Evolutionary conservation across 129 eudicot genomes (phyloP).

Genomic region (Chrysanthemum makinoi): DNA sequence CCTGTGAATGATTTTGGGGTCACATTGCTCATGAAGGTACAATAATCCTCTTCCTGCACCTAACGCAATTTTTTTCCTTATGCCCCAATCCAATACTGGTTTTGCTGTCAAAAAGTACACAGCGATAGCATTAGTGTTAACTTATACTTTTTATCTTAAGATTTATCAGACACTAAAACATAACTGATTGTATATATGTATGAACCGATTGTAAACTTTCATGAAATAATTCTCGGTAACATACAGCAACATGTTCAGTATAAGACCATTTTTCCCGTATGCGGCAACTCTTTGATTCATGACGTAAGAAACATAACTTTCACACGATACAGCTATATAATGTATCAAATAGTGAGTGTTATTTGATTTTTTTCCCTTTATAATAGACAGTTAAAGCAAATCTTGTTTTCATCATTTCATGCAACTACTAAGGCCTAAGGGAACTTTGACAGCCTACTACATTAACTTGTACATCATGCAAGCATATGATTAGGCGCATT

Average conservation of each 20-base stretch:
- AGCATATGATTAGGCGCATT: background rate
- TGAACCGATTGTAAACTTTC: too few relatives aligned
- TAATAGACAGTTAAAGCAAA: background rate
- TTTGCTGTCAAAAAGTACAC: constrained; percentile 51
- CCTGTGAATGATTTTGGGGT: constrained; percentile 87
- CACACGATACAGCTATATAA: background rate
- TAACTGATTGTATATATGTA: background rate
- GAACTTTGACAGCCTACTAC: background rate
- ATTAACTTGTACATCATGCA: background rate
- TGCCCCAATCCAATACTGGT: constrained; percentile 77
- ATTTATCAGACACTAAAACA: constrained; percentile 13
- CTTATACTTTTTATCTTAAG: constrained; percentile 8
- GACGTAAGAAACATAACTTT: background rate
- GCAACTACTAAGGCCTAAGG: background rate
- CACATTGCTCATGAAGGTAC: constrained; percentile 94
- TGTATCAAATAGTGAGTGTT: background rate
- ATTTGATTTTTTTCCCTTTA: background rate
- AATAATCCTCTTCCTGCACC: constrained; percentile 84
- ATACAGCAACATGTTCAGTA: too few relatives aligned
- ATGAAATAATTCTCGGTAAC: too few relatives aligned
- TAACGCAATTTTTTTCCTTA: constrained; percentile 69
- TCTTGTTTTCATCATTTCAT: constrained; percentile 2
- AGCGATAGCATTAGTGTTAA: constrained; percentile 10
- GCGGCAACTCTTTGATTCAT: background rate
- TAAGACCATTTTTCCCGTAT: background rate